Conservation (phyloP, 495 filamentous ascomycete genomes). For the Lepidopterella palustris region DNA sequence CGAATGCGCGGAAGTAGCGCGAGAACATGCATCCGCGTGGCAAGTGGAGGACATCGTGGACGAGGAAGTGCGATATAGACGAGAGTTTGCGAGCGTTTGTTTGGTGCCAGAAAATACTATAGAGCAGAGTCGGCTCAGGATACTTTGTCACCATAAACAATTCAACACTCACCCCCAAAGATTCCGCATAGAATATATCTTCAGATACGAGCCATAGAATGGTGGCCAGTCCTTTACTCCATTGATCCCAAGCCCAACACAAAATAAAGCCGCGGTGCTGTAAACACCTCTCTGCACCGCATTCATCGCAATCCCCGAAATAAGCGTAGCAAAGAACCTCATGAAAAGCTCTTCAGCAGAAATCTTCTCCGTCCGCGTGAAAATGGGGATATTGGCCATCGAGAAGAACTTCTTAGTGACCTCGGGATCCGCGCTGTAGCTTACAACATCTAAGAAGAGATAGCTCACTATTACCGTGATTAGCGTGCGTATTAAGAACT, state of each 20-base stretch:
- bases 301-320: not conserved
- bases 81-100: conserved; percentile 34
- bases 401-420: not conserved
- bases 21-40: conserved; percentile 30
- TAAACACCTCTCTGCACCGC: conserved; percentile 4
- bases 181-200: conserved; percentile 35
- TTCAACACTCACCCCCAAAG: too few species aligned
- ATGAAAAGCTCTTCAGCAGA: conserved; percentile 2
- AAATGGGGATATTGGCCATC: not conserved
- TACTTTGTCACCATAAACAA: too few species aligned
- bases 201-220: conserved; percentile 31
- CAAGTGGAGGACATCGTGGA: conserved; percentile 30
- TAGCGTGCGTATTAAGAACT: not conserved
- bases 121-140: too few species aligned
- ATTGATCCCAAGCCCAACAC: not conserved
- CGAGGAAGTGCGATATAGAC: conserved; percentile 27
- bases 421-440: not conserved
- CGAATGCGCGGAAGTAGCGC: conserved; percentile 34
- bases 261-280: not conserved
- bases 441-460: not conserved
- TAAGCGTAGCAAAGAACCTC: not conserved
- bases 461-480: not conserved
- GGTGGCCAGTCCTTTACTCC: conserved; percentile 30
- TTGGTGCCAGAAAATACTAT: conserved; percentile 43
- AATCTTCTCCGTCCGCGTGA: not conserved